Evolutionary conservation across 225 moss, liverwort and hornwort species (phyloP).

Genomic region (Polytrichum formosum): DNA sequence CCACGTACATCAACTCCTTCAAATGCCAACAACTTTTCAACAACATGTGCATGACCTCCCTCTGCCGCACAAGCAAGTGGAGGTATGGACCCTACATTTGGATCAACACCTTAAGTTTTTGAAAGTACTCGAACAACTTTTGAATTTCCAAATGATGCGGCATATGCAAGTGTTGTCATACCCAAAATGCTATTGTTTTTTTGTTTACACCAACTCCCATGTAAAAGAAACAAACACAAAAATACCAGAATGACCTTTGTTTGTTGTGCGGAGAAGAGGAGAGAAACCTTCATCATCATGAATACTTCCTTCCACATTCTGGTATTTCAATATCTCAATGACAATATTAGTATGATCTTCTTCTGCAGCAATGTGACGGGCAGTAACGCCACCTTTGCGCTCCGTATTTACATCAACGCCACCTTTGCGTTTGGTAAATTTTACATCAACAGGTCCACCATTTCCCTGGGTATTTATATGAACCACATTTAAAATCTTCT

Average conservation of each 20-base stretch:
- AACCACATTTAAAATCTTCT: not conserved
- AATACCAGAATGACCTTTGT: not conserved
- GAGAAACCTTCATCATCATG: not conserved
- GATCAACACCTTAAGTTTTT: too few relatives aligned
- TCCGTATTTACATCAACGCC: not conserved
- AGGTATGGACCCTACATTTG: not conserved
- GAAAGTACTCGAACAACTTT: not conserved
- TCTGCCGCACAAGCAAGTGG: not conserved
- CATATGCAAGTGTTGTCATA: not conserved
- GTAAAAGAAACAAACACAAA: not conserved
- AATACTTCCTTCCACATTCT: not conserved
- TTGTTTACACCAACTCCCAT: not conserved
- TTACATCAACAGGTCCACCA: not conserved
- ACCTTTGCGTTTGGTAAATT: too few relatives aligned
- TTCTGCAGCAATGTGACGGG: not conserved
- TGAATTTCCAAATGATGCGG: not conserved
- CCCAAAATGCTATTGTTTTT: not conserved
- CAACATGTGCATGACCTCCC: not conserved
- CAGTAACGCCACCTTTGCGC: not conserved
- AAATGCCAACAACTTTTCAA: not conserved
- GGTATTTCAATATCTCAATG: not conserved
- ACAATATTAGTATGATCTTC: not conserved
- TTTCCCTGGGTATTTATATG: not conserved
- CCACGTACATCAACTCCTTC: too few relatives aligned
- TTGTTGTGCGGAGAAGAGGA: not conserved